Percentiles rank a stretch among this genome's conserved stretches.
phyloP scores from a whole-genome alignment of 768 basidiomycete genomes.

The Boletus tylopilopsis region DNA sequence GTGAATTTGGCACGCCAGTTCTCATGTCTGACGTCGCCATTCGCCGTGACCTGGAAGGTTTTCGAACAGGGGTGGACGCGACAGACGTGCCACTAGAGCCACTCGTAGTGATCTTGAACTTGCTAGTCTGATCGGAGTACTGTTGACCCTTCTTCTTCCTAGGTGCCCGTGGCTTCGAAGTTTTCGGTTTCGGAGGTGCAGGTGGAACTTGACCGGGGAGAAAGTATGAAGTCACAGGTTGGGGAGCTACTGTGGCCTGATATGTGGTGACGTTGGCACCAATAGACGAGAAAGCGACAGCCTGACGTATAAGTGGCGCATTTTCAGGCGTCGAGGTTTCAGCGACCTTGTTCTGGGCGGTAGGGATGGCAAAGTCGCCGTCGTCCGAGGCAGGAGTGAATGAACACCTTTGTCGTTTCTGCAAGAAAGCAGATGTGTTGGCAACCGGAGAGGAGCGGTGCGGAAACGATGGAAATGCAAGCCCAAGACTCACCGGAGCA shows the following conservation, averaged over 20 bases:
- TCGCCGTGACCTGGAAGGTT: not conserved
- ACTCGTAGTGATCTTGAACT: slow-evolving; percentile 55
- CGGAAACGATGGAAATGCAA: not conserved
- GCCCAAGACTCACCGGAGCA: slow-evolving; percentile 35
- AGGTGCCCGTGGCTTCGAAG: slow-evolving; percentile 23
- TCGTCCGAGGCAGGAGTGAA: slow-evolving; percentile 55
- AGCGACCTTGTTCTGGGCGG: slow-evolving; percentile 34
- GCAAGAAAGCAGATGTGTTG: slow-evolving; percentile 6
- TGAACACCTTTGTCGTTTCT: slow-evolving; percentile 44
- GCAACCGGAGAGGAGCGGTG: not conserved
- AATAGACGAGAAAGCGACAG: slow-evolving; percentile 47
- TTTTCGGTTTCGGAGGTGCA: slow-evolving; percentile 23
- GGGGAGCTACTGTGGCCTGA: slow-evolving; percentile 23
- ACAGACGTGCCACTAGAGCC: too few relatives aligned
- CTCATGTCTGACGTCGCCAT: too few relatives aligned
- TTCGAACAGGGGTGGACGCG: slow-evolving; percentile 22
- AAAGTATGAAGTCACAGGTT: slow-evolving; percentile 33
- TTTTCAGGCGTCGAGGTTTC: slow-evolving; percentile 46
- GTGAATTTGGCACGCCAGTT: too few relatives aligned
- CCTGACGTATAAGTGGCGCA: slow-evolving; percentile 54
- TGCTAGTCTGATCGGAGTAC: slow-evolving; percentile 44
- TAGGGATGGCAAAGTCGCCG: slow-evolving; percentile 38
- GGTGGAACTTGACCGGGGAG: slow-evolving; percentile 51
- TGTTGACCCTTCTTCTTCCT: slow-evolving; percentile 34
- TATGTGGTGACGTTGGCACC: slow-evolving; percentile 29